phyloP scores from a whole-genome alignment of 2,329 filamentous ascomycete species.

The Bretziella fagacearum region DNA sequence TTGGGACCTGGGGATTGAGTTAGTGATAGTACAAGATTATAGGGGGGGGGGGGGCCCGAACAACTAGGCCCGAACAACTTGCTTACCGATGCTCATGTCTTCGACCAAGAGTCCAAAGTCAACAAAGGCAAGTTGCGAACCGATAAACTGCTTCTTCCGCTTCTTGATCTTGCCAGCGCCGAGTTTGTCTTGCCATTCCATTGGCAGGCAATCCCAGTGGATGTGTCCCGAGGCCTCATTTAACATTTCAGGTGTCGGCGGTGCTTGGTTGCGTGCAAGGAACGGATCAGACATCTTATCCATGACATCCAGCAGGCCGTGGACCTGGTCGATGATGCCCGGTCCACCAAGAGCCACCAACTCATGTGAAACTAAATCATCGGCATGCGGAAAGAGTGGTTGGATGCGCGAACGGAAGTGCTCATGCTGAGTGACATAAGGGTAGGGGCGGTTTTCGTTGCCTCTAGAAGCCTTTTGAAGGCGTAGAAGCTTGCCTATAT shows the following conservation, averaged over 20 bases:
- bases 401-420: conserved; percentile 14
- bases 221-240: conserved; percentile 4
- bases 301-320: conserved; percentile 33
- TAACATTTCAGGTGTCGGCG: conserved; percentile 10
- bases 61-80: not conserved
- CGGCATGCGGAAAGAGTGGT: conserved; percentile 14
- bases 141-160: conserved; percentile 30
- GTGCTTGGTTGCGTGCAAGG: conserved; percentile 14
- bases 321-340: conserved; percentile 31
- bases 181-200: not conserved
- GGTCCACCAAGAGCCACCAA: conserved; percentile 26
- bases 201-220: conserved; percentile 10
- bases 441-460: conserved; percentile 14
- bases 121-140: conserved; percentile 31
- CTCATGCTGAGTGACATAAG: conserved; percentile 15
- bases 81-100: conserved; percentile 43
- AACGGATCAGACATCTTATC: conserved; percentile 22
- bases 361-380: conserved; percentile 34
- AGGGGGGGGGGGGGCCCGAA: not conserved
- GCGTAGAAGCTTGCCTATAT: conserved; percentile 15
- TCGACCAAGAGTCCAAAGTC: conserved; percentile 53
- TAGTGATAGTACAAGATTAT: not conserved
- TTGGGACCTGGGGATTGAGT: conserved; percentile 19
- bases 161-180: conserved; percentile 9
- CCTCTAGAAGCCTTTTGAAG: conserved; percentile 15